Base-by-base conservation (phyloP, 2,329 filamentous ascomycete genomes). In the Pyrenophora tritici-repentis region DNA sequence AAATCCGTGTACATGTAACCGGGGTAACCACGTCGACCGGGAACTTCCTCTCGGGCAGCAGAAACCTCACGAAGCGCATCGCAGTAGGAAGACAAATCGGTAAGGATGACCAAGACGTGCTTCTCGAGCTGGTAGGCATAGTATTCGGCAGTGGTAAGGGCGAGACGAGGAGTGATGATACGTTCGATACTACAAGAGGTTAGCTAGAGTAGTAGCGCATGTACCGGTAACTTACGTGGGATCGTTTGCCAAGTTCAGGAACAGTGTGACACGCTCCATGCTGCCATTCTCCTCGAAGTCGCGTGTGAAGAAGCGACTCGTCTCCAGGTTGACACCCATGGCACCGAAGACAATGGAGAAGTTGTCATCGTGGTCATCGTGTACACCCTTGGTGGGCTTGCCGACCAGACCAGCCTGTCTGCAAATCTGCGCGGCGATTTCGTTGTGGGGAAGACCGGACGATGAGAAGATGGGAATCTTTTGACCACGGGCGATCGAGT, bases 1-100 rank as follows among this genome's bases (percentile, higher is more conserved):
- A 99, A 89, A 86, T 99, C 95, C 65, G 94, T 99, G 83, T 99
- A 99, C 94, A 99, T 99, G 84, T 99, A 99, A 90, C 94, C 94
- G 46, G 94, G 94, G 81, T 94, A 99, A 84, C 94, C 94, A 86
- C 94, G 93, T 76, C 94, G 93, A 83, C 94, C 94, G 34, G 94
- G 94, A 36, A 99, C 94, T 86, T 99, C 94, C 83, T 99, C 94
- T 80, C 94, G 86, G 45, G 94, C 94, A 47, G 94, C 93, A 12
- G 94, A 99, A 42, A 99, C 94, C 79, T 99, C 94, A 85, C 94
- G 94, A 61, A 99, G 88, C 62, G 94, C 95, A 76, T 99, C 94
- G 76, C 95, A 99, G 83, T 99, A 99, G 42, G 94, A 91, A 1
- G 94, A 94, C 66, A 99, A 80, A 83, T 99, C 94, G 47, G 95